These are phyloP conservation scores for Tylopilus orsonianus DNA, from an alignment of 1,284 basidiomycete species.

Conservation along the genomic window DNA sequence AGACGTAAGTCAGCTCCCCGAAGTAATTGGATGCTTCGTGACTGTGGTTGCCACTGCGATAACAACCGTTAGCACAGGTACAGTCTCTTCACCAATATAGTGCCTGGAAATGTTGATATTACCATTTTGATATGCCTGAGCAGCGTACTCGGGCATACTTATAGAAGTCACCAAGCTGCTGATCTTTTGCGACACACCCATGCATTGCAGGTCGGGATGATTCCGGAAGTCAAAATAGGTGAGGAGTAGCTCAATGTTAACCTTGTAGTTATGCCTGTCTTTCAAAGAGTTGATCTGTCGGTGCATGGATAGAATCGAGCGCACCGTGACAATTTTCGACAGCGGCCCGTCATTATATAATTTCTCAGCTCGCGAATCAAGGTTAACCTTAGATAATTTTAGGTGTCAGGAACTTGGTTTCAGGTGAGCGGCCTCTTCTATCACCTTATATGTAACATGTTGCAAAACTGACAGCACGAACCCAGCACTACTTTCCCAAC, in stretches of 20 bases:
- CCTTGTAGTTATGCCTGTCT: slow-evolving; percentile 56
- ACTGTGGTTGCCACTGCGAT: slow-evolving; percentile 99
- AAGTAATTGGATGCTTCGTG: slow-evolving; percentile 98
- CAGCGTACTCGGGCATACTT: slow-evolving; percentile 45
- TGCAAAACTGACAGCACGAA: no score
- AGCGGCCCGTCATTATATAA: slow-evolving; percentile 59
- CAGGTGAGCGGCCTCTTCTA: no score
- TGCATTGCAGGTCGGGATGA: slow-evolving; percentile 80
- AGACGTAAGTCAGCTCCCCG: slow-evolving; percentile 94
- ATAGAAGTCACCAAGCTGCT: slow-evolving; percentile 80
- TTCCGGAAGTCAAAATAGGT: slow-evolving; percentile 97
- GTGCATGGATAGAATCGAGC: slow-evolving; percentile 87
- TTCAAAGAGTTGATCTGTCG: slow-evolving; percentile 70
- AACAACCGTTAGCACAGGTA: slow-evolving; percentile 88
- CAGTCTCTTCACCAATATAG: slow-evolving; percentile 79
- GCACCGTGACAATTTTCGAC: slow-evolving; percentile 94
- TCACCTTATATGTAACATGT: no score
- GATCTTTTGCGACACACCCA: slow-evolving; percentile 91
- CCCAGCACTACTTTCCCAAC: no score
- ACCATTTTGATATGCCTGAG: neutral
- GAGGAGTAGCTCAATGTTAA: slow-evolving; percentile 86
- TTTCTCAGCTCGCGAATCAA: slow-evolving; percentile 5
- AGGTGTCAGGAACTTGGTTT: no score
- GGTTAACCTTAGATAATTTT: no score
- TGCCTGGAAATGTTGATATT: slow-evolving; percentile 50